Evolutionary conservation across 164 flowering plant genomes (phyloP).

Genomic region (Tetracentron sinense): DNA sequence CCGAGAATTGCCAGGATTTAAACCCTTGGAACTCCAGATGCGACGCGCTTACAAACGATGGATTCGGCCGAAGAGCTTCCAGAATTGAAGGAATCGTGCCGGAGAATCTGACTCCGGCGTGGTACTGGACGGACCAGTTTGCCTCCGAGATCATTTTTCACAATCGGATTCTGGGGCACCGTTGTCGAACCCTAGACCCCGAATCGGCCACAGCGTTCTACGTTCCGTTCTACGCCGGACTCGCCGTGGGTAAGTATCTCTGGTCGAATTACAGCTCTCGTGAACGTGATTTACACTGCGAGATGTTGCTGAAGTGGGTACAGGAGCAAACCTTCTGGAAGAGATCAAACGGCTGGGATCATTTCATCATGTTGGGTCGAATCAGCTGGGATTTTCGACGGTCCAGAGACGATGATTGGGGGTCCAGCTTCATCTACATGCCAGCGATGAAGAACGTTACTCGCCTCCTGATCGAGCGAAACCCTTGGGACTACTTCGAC

Average conservation of each 20-base stretch:
- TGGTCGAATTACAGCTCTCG: conserved; percentile 41
- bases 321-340: conserved; percentile 47
- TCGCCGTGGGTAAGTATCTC: conserved; percentile 64
- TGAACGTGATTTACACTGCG: conserved; percentile 62
- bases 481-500: conserved; percentile 88
- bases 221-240: conserved; percentile 88
- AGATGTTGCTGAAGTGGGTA: conserved; percentile 54
- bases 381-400: conserved; percentile 95
- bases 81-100: conserved; percentile 45
- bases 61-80: conserved; percentile 57
- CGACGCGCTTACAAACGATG: conserved; percentile 55
- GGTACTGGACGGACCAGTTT: conserved; percentile 87
- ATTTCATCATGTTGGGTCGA: conserved; percentile 76
- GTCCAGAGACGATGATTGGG: conserved; percentile 70
- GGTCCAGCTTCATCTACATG: conserved; percentile 64
- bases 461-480: conserved; percentile 75
- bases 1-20: conserved; percentile 46
- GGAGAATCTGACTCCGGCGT: conserved; percentile 31
- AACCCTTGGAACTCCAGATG: conserved; percentile 77
- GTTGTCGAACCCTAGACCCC: conserved; percentile 66
- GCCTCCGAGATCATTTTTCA: conserved; percentile 74
- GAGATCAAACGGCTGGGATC: conserved; percentile 76
- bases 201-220: conserved; percentile 69
- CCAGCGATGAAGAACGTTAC: conserved; percentile 72
- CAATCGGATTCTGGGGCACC: conserved; percentile 53